Evolutionary conservation across 768 basidiomycete species (phyloP), one percentile per base, ranked within the genome.

Genomic region (Hypholoma sublateritium): DNA sequence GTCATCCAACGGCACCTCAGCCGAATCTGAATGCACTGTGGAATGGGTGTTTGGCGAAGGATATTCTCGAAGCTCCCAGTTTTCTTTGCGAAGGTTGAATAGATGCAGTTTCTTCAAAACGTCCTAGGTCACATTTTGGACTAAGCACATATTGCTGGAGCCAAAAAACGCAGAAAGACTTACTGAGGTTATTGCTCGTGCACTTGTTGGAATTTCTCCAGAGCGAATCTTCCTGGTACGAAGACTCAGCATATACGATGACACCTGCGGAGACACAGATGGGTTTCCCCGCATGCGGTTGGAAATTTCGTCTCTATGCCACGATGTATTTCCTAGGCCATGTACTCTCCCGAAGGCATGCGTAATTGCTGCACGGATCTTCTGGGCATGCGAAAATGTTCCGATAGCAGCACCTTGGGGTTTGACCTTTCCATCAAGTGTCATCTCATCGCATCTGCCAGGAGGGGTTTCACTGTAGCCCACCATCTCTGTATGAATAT

Each of bases 341-440:
- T 57, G 55, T 4, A 68, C 44, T 14, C 62, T 63, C 4, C 69
- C 66, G 57, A 74, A 74, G 1, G 61, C 60, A 53, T 72, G 68
- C 0, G 70, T 72, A 44, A 68, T 65, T 2, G 67, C 60, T 4
- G 72, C 74, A 1, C 69, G 50, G 66, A 76, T 72, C 45, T 74
- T 74, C 54, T 75, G 74, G 0, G 74, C 72, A 67, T 75, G 69
- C 2, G 62, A 51, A 36, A 69, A 75, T 6, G 67, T 63, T 14
- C 35, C 47, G 6, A 48, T 28, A 17, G 17, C 1, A 13, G 19
- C 21, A 47, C 57, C 1, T 60, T 54, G 2, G 57, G 19, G 2
- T 55, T 50, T 1, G 24, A 57, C 1, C 42, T 34, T 53, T 19
- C 59, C 58, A 28, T 65, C 58, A 11, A 61, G 53, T 2, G 37